Percentiles rank a stretch among this genome's conserved stretches.
phyloP scores from a whole-genome alignment of 306 rosid genomes.

The Corylus avellana region DNA sequence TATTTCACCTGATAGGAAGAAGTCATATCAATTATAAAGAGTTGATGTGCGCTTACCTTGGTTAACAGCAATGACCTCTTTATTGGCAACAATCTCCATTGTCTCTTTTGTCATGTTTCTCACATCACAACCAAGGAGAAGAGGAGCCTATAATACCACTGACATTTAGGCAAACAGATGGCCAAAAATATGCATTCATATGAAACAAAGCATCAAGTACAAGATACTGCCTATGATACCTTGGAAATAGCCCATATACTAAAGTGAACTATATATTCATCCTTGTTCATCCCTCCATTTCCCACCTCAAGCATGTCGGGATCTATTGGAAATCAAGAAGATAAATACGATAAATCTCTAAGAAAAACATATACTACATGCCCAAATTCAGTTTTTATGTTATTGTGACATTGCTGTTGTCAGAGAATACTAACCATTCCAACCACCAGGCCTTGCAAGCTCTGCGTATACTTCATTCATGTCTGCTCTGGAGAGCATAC shows the following conservation, averaged over 20 bases:
- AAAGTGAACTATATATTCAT: conserved; percentile 88
- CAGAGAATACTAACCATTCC: conserved; percentile 71
- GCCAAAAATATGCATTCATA: neutral
- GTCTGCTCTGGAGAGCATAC: conserved; percentile 87
- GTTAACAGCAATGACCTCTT: conserved; percentile 81
- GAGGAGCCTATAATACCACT: conserved; percentile 77
- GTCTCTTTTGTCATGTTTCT: conserved; percentile 76
- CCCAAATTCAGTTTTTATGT: neutral
- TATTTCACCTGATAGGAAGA: neutral
- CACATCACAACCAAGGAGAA: conserved; percentile 94
- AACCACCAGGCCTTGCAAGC: conserved; percentile 86
- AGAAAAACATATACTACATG: neutral
- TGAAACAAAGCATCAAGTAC: conserved; percentile 14
- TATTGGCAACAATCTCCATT: conserved; percentile 57
- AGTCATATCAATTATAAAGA: neutral
- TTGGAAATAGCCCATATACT: conserved; percentile 97
- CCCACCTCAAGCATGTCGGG: conserved; percentile 99
- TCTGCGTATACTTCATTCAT: conserved; percentile 80
- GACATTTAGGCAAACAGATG: conserved; percentile 13
- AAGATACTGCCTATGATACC: conserved; percentile 39
- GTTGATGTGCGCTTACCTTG: conserved; percentile 52
- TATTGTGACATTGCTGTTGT: neutral
- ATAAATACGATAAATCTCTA: conserved; percentile 4
- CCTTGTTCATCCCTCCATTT: conserved; percentile 89
- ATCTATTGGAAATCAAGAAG: conserved; percentile 48